Conservation (phyloP, 208 protist genomes). For the Pavlovales sp. region DNA sequence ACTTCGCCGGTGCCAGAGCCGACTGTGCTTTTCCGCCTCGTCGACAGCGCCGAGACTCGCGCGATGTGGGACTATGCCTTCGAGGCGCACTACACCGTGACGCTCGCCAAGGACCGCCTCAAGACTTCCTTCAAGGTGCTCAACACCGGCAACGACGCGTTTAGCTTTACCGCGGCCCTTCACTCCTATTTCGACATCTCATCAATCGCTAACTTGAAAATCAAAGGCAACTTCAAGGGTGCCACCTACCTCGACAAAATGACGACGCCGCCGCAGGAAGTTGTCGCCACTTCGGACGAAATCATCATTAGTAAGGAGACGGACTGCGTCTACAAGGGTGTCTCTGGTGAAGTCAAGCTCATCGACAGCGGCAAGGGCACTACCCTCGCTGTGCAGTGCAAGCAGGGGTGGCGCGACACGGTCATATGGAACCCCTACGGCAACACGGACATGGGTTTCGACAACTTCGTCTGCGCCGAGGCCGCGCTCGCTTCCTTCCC, state of each 20-base stretch:
- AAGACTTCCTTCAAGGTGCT: neutral
- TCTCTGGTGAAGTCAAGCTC: neutral
- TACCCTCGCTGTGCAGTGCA: neutral
- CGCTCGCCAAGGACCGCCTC: neutral
- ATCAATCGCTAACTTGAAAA: neutral
- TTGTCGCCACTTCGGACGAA: neutral
- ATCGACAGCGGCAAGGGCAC: neutral
- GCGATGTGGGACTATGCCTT: constrained; percentile 23
- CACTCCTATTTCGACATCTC: constrained; percentile 22
- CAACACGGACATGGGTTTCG: constrained; percentile 43
- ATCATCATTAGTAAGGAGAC: constrained; percentile 18
- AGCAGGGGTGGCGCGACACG: constrained; percentile 38
- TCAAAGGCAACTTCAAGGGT: constrained; percentile 27
- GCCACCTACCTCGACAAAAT: constrained; percentile 24
- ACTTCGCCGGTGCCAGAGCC: neutral
- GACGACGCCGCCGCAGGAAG: neutral
- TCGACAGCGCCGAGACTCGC: neutral
- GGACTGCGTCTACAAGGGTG: constrained; percentile 25
- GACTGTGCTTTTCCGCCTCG: neutral
- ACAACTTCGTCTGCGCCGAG: constrained; percentile 50
- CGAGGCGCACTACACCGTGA: constrained; percentile 14
- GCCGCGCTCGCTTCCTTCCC: neutral
- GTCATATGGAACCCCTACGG: constrained; percentile 48
- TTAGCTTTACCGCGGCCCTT: constrained; percentile 8
- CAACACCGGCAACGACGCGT: neutral